These are phyloP conservation scores for Camellia sinensis DNA, from an alignment of 148 eudicot genomes.

Conservation along the genomic window DNA sequence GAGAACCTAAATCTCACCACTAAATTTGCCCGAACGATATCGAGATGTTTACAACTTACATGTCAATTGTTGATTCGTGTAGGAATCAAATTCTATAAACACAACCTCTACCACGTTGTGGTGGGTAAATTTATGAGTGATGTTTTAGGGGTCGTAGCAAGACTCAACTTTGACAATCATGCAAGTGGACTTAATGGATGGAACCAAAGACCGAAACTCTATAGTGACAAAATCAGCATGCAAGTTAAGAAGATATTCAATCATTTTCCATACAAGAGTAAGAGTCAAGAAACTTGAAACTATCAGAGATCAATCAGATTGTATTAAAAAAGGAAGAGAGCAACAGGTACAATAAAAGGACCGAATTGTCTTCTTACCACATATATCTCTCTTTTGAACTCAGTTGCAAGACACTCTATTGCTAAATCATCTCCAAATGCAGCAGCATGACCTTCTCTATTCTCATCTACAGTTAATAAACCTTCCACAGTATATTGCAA, in stretches of 20 bases:
- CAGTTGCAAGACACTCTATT: constrained; percentile 88
- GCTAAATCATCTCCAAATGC: constrained; percentile 97
- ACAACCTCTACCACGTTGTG: too few species aligned
- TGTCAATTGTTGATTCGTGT: too few species aligned
- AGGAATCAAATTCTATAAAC: too few species aligned
- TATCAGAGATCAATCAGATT: background rate
- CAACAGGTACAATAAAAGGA: background rate
- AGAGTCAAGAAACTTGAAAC: background rate
- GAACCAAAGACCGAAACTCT: background rate
- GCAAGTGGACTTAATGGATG: background rate
- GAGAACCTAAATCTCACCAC: too few species aligned
- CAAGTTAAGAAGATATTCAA: background rate
- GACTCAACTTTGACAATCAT: background rate
- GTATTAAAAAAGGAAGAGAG: background rate
- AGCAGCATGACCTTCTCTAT: constrained; percentile 79
- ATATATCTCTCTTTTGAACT: constrained; percentile 81
- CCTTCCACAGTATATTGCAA: constrained; percentile 94
- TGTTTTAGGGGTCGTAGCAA: too few species aligned
- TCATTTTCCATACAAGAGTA: background rate
- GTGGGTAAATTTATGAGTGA: too few species aligned
- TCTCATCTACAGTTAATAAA: constrained; percentile 81
- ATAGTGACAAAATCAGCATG: background rate
- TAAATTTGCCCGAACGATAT: too few species aligned
- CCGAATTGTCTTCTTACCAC: constrained; percentile 53
- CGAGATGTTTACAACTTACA: too few species aligned